Evolutionary conservation across 352 stramenopile genomes (phyloP).

Genomic region (Pythium graminicola): DNA sequence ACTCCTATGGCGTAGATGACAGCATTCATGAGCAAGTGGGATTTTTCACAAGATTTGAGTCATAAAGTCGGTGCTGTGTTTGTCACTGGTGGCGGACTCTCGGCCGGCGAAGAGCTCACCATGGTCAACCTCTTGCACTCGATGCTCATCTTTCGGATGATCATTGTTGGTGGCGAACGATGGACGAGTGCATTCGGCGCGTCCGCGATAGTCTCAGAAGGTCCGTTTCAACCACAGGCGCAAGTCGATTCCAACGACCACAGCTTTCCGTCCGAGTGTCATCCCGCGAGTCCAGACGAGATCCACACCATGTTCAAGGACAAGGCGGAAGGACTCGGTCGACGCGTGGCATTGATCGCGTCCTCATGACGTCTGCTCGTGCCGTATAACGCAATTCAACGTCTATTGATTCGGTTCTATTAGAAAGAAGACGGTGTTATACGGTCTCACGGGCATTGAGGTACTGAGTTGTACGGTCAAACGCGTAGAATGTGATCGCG

Average conservation of each 20-base stretch:
- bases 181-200: slow-evolving; percentile 85
- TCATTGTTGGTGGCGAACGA: slow-evolving; percentile 73
- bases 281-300: slow-evolving; percentile 43
- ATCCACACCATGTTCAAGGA: slow-evolving; percentile 73
- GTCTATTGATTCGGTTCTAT: too few relatives aligned
- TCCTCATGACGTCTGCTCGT: not conserved
- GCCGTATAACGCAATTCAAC: too few relatives aligned
- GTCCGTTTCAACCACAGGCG: slow-evolving; percentile 38
- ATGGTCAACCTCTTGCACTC: slow-evolving; percentile 83
- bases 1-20: slow-evolving; percentile 58
- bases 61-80: slow-evolving; percentile 84
- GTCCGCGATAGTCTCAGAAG: slow-evolving; percentile 73
- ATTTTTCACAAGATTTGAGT: slow-evolving; percentile 61
- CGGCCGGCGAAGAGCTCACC: slow-evolving; percentile 75
- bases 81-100: slow-evolving; percentile 75
- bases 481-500: slow-evolving; percentile 78
- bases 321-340: slow-evolving; percentile 73
- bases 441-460: slow-evolving; percentile 30
- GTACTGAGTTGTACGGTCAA: slow-evolving; percentile 53
- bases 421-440: not conserved
- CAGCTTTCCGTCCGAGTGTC: slow-evolving; percentile 47
- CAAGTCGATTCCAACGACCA: slow-evolving; percentile 15
- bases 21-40: slow-evolving; percentile 69
- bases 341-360: slow-evolving; percentile 54
- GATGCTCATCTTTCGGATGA: slow-evolving; percentile 86